A percentile compares a stretch with the other conserved stretches of the same genome.
These are phyloP conservation scores for Achaetomium macrosporum DNA, from an alignment of 2,329 filamentous ascomycete species.

Conservation along the genomic window DNA sequence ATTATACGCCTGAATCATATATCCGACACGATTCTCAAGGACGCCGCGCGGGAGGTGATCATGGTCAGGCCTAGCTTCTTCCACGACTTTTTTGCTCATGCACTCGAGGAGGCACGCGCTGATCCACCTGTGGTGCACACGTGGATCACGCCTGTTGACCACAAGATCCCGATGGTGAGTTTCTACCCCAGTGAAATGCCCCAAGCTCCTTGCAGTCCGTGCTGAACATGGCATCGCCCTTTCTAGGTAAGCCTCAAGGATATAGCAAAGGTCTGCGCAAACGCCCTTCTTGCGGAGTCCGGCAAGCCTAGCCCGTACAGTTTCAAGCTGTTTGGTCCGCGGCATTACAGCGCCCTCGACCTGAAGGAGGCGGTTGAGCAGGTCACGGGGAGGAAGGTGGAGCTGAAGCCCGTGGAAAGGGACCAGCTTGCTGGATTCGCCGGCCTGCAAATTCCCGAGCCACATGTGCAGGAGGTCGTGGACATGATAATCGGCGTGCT, in stretches of 20 bases:
- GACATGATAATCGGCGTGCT: not conserved
- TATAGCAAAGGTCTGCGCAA: not conserved
- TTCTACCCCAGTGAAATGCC: too few relatives aligned
- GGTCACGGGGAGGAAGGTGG: not conserved
- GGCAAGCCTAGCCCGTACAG: not conserved
- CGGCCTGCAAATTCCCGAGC: not conserved
- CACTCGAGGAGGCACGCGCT: not conserved
- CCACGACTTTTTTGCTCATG: not conserved
- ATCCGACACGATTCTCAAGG: not conserved
- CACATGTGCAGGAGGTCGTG: not conserved
- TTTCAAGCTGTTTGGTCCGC: not conserved
- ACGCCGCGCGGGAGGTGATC: not conserved
- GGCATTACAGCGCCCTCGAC: not conserved
- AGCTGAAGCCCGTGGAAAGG: not conserved
- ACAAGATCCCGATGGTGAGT: constrained; percentile 3
- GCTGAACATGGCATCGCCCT: not conserved
- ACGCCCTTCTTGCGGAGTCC: not conserved
- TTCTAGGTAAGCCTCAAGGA: constrained; percentile 1
- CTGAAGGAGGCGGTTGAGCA: not conserved
- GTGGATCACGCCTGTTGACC: constrained; percentile 1
- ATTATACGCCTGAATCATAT: not conserved
- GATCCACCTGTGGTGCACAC: not conserved
- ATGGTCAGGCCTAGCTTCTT: not conserved
- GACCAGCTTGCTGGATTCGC: not conserved
- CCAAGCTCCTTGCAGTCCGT: not conserved